Evolutionary conservation across 306 rosid species (phyloP), one percentile per base, ranked within the genome.

Genomic region (Psophocarpus tetragonolobus): DNA sequence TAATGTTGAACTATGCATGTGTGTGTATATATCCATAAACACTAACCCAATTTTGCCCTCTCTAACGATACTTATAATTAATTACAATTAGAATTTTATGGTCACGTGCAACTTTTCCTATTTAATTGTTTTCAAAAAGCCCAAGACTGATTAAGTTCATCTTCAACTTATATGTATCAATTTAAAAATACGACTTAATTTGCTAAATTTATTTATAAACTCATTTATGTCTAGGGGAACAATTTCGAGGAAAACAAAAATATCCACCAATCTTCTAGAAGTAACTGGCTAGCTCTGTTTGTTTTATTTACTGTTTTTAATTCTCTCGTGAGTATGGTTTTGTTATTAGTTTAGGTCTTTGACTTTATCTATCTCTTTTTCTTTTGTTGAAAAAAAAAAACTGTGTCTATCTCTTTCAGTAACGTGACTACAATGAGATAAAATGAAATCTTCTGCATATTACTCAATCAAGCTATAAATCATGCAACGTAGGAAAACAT

Each of bases 241-340:
- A 69, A 3, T 14, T 12, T 8, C 6, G 29, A 12, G 32, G 15
- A 14, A 50, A 53, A 50, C 63, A 33, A 50, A 71, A 50, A 71
- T 24, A 71, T 30, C 42, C 11, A 69, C 24, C 18, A 18, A 51
- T 36, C 36, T 29, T 11, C 67, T 60, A 18, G 48, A 64, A 51
- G 67, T 26, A 57, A 50, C 7, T 36, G 3, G 62, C 20, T 15
- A 66, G 3, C 54, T 30, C 14, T 42, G 30, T 74, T 68, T 73
- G 17, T 73, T 67, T 45, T 53, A 38, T 47, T 60, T 6, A 13
- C 26, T 74, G 48, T 71, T 42, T 35, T 71, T 74, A 79, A 66
- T 74, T 24, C 42, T 72, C 88, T 74, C 78, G 89, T 81, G 88
- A 90, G 74, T 85, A 1, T 76, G 68, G 47, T n/a, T 79, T 70